phyloP scores from a whole-genome alignment of 495 filamentous ascomycete genomes.

The Tuber calosporum region DNA sequence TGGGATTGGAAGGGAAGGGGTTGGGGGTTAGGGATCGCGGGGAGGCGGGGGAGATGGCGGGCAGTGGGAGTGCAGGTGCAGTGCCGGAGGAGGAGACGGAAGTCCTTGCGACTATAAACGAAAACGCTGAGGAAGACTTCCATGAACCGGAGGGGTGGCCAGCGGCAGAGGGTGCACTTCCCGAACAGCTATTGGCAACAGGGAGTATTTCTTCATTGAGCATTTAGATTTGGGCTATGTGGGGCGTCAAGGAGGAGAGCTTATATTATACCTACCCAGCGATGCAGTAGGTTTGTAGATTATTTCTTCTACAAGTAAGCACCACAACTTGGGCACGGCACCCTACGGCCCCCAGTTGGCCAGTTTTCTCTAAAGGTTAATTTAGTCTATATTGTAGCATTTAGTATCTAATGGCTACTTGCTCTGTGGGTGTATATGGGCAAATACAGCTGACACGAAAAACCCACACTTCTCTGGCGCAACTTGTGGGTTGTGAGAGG shows the following conservation, averaged over 20 bases:
- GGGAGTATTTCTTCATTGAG: background rate
- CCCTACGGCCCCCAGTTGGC: background rate
- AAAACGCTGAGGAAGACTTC: conserved; percentile 20
- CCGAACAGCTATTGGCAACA: conserved; percentile 58
- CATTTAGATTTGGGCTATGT: background rate
- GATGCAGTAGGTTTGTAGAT: background rate
- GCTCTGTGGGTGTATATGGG: background rate
- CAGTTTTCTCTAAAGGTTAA: background rate
- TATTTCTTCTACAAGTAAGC: background rate
- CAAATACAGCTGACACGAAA: background rate
- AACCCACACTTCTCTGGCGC: background rate
- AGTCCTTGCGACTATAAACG: background rate
- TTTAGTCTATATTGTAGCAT: background rate
- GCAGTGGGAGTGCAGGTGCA: conserved; percentile 1
- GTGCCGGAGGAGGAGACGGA: background rate
- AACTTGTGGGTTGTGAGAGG: background rate
- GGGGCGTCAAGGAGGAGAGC: background rate
- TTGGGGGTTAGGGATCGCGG: conserved; percentile 7
- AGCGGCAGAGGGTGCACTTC: conserved; percentile 51
- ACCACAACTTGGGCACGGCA: background rate
- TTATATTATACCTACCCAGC: background rate
- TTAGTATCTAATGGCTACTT: background rate
- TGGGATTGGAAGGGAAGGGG: conserved; percentile 23
- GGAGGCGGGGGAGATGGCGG: background rate
- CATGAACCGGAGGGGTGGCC: conserved; percentile 41